Conservation (phyloP, 2,329 filamentous ascomycete species). For the Microdochium paspali region DNA sequence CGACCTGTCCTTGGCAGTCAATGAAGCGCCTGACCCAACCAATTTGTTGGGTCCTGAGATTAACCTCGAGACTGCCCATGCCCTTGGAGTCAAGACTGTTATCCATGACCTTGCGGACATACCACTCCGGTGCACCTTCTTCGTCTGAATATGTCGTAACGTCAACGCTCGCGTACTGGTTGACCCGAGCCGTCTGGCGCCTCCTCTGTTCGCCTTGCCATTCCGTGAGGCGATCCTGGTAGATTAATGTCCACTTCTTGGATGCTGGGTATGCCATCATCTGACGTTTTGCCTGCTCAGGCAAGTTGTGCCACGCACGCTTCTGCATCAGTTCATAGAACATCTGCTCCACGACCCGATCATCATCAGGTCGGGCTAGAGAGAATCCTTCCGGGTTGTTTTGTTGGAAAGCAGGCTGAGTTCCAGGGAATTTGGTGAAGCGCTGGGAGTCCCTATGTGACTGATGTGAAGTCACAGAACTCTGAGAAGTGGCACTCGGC, state of each 20-base stretch:
- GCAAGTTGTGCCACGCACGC: constrained; percentile 92
- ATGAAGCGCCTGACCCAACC: constrained; percentile 96
- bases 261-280: constrained; percentile 91
- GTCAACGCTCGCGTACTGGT: constrained; percentile 59
- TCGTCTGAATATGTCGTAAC: constrained; percentile 77
- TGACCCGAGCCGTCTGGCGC: constrained; percentile 62
- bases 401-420: constrained; percentile 16
- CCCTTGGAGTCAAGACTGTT: constrained; percentile 88
- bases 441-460: constrained; percentile 48
- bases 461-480: constrained; percentile 37
- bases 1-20: constrained; percentile 94
- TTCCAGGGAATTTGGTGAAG: constrained; percentile 41
- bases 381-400: constrained; percentile 42
- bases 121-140: constrained; percentile 96
- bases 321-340: constrained; percentile 95
- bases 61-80: constrained; percentile 87
- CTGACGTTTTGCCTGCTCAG: constrained; percentile 86
- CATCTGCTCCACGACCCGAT: constrained; percentile 79
- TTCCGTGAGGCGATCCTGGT: constrained; percentile 89
- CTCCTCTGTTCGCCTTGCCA: constrained; percentile 92
- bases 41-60: constrained; percentile 89
- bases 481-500: constrained; percentile 47
- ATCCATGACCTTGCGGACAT: constrained; percentile 93
- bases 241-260: constrained; percentile 96
- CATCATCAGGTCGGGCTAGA: constrained; percentile 67